Percentiles rank a stretch among this genome's conserved stretches.
phyloP scores from a whole-genome alignment of 768 basidiomycete genomes.

The Mycena pura region DNA sequence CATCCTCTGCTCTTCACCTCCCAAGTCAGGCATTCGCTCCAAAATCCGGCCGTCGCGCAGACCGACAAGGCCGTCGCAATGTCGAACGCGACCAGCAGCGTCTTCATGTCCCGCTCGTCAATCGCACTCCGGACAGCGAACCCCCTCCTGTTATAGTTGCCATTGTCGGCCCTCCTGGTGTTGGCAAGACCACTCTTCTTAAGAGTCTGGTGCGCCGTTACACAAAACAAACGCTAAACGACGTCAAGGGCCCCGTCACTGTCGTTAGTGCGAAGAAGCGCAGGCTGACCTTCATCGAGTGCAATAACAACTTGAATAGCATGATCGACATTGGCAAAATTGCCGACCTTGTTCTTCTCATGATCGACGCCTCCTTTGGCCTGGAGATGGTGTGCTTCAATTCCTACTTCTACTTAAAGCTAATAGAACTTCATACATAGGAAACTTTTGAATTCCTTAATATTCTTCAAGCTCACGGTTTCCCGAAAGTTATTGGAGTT shows the following conservation, averaged over 20 bases:
- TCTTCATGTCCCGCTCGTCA: constrained; percentile 94
- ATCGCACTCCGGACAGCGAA: constrained; percentile 89
- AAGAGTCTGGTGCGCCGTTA: constrained; percentile 91
- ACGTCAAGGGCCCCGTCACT: constrained; percentile 92
- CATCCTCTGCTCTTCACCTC: not conserved
- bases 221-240: constrained; percentile 91
- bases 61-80: constrained; percentile 87
- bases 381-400: constrained; percentile 88
- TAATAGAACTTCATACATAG: constrained; percentile 35
- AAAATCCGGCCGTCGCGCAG: constrained; percentile 88
- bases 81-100: constrained; percentile 94
- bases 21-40: constrained; percentile 84
- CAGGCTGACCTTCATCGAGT: constrained; percentile 95
- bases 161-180: constrained; percentile 94
- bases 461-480: constrained; percentile 94
- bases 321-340: constrained; percentile 99
- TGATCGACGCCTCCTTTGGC: constrained; percentile 98
- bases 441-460: constrained; percentile 99
- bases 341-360: constrained; percentile 93
- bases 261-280: constrained; percentile 93
- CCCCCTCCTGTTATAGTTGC: constrained; percentile 96
- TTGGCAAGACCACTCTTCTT: constrained; percentile 94
- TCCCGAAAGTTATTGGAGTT: constrained; percentile 97
- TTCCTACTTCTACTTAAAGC: not conserved
- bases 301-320: constrained; percentile 95